Conservation (phyloP, 768 basidiomycete species). For the Trametes meyenii region DNA sequence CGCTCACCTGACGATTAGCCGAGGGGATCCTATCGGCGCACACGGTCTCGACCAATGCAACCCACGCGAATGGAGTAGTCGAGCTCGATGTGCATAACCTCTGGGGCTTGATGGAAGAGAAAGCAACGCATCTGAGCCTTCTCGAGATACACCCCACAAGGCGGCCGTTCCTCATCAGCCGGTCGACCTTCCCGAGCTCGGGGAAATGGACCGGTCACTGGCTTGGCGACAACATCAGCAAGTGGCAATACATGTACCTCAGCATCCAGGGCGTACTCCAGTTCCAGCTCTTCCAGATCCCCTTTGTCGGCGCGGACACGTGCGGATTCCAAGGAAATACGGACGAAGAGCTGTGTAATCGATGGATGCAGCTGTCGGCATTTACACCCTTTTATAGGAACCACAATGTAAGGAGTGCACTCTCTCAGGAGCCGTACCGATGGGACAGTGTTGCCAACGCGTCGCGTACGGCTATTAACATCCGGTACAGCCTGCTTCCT, state of each 20-base stretch:
- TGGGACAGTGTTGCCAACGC: constrained; percentile 83
- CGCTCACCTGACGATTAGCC: constrained; percentile 26
- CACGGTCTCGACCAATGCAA: constrained; percentile 71
- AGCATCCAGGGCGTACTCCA: constrained; percentile 78
- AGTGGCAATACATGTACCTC: constrained; percentile 71
- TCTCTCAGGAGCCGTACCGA: constrained; percentile 76
- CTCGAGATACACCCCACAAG: constrained; percentile 54
- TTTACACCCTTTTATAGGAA: constrained; percentile 85
- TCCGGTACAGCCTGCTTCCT: constrained; percentile 71
- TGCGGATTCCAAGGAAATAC: constrained; percentile 73
- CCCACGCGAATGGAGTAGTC: constrained; percentile 60
- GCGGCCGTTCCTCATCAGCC: constrained; percentile 72
- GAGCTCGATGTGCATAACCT: constrained; percentile 74
- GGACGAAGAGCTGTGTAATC: constrained; percentile 78
- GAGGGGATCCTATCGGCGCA: constrained; percentile 57
- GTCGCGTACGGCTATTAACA: constrained; percentile 68
- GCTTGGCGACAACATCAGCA: constrained; percentile 79
- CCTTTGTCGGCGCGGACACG: constrained; percentile 82
- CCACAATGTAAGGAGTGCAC: constrained; percentile 66
- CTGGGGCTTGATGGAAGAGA: constrained; percentile 73
- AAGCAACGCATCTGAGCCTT: constrained; percentile 63
- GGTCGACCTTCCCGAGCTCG: constrained; percentile 68
- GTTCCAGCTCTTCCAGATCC: constrained; percentile 84
- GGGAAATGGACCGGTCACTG: constrained; percentile 77
- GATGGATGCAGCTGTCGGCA: constrained; percentile 85